Evolutionary conservation across 2,329 filamentous ascomycete genomes (phyloP), one percentile per base, ranked within the genome.

Genomic region (Botrytis fragariae): DNA sequence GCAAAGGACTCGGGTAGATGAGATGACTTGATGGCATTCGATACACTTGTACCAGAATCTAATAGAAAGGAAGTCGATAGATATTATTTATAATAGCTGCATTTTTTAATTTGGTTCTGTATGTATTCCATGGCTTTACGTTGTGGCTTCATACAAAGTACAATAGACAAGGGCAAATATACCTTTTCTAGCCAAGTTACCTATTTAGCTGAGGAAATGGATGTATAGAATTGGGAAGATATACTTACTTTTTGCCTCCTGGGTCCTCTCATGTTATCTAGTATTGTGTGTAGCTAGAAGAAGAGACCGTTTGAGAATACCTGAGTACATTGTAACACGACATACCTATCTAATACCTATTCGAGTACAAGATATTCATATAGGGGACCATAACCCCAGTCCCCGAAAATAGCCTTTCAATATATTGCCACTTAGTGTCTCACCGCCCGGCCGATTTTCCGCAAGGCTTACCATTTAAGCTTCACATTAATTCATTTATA

Each of bases 361-460:
- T 44, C n/a, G n/a, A 57, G 44, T 20, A 69, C 65, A 57, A 39
- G 20, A 57, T 25, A 54, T 39, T 44, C 25, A 63, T 54, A 59
- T 69, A 69, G 65, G 65, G 35, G 65, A 69, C 45, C 54, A 59
- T 3, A n/a, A 42, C 14, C 51, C 51, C 51, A 54, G 51, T 54
- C 51, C 39, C 32, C 69, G 25, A 64, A 68, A 64, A 61, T 64
- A 71, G 69, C 57, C 69, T 71, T 51, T 57, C n/a, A 29, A 54
- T 42, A 39, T 71, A 64, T 37, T 71, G 69, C 69, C 69, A n/a
- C 59, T 42, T 42, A 7, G 10, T 18, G 4, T 57, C n/a, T 71
- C 54, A 71, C 69, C 69, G 69, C 69, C 69, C 69, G 42, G 32
- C 65, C 69, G 59, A 65, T 44, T 71, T 69, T 71, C 69, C 59